Evolutionary conservation across 352 stramenopile species (phyloP).

Genomic region (Blastocystis sp.): DNA sequence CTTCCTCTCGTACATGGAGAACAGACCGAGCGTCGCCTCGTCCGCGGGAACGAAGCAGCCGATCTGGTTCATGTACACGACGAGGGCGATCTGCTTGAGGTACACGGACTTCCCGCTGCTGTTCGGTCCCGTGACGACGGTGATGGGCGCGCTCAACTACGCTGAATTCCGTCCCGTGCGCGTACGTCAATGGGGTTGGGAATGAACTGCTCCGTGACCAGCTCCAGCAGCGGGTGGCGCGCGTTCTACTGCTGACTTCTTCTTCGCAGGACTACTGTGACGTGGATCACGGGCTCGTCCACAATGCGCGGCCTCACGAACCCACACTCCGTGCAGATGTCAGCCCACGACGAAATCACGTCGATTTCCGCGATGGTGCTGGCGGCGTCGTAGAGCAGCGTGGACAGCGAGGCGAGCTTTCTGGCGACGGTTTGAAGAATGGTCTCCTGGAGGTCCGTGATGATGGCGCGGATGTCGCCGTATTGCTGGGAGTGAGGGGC

Average conservation of each 20-base stretch:
- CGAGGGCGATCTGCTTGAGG: constrained; percentile 73
- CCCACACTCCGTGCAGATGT: constrained; percentile 8
- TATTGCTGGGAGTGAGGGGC: constrained; percentile 14
- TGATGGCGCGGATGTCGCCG: constrained; percentile 43
- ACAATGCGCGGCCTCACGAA: not conserved
- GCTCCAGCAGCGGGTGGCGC: constrained; percentile 50
- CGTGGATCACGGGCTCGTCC: not conserved
- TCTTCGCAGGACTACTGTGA: not conserved
- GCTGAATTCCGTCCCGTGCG: too few relatives aligned
- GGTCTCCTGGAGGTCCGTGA: constrained; percentile 29
- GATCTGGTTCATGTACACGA: constrained; percentile 79
- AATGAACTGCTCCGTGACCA: constrained; percentile 64
- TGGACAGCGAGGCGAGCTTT: not conserved
- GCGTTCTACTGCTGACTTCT: constrained; percentile 20
- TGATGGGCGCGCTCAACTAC: not conserved
- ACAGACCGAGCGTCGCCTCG: constrained; percentile 77
- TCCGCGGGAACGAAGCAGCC: constrained; percentile 80
- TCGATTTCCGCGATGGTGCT: constrained; percentile 44
- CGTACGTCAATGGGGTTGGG: constrained; percentile 8
- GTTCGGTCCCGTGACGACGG: constrained; percentile 50
- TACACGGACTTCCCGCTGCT: constrained; percentile 64
- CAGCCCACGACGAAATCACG: constrained; percentile 20
- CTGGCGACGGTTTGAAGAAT: constrained; percentile 16
- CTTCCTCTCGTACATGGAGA: constrained; percentile 22
- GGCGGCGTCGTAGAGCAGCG: not conserved